Evolutionary conservation across 2,329 filamentous ascomycete species (phyloP).

Genomic region (Botrytis fabae): DNA sequence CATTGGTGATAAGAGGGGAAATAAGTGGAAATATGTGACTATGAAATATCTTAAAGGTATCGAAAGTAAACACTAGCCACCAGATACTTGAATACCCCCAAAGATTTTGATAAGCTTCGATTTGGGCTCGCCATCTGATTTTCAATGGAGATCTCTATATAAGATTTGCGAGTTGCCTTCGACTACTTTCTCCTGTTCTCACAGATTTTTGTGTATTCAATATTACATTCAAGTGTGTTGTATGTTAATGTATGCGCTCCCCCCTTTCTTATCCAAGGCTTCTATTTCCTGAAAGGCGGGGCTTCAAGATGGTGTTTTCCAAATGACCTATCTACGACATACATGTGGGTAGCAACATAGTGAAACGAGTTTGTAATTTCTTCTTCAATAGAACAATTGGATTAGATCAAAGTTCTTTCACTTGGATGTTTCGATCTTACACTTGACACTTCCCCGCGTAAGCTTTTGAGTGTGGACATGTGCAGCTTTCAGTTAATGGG

Average conservation of each 20-base stretch:
- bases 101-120: neutral
- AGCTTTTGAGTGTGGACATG: neutral
- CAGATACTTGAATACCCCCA: neutral
- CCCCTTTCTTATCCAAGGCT: too few species aligned
- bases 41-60: neutral
- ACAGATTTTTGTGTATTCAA: too few species aligned
- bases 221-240: too few species aligned
- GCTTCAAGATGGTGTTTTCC: too few species aligned
- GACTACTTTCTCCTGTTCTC: neutral
- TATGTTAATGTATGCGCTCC: too few species aligned
- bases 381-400: neutral
- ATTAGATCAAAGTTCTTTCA: neutral
- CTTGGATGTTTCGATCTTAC: neutral
- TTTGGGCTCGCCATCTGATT: neutral
- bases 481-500: neutral
- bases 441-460: neutral
- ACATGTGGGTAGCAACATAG: neutral
- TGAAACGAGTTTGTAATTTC: neutral
- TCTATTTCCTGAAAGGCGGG: too few species aligned
- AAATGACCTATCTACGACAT: neutral
- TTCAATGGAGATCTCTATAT: neutral
- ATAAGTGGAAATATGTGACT: neutral
- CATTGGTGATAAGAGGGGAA: fast-evolving
- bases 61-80: neutral
- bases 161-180: neutral